Conservation (phyloP, 2,329 filamentous ascomycete species). For the Monilinia fructigena region DNA sequence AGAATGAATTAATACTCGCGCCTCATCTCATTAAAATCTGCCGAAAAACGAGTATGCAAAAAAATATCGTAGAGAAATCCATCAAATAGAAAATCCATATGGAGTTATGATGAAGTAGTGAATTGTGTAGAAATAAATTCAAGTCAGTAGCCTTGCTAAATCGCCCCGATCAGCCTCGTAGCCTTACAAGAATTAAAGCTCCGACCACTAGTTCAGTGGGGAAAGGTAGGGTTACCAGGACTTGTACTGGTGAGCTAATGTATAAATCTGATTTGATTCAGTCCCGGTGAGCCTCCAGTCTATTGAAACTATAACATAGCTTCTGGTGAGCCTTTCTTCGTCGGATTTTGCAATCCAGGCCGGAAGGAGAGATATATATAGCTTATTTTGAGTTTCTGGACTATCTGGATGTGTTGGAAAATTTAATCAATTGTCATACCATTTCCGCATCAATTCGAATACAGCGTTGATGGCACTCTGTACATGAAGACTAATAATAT, state of each 20-base stretch:
- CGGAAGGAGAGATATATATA: neutral
- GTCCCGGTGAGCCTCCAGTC: too few relatives aligned
- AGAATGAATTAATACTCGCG: too few relatives aligned
- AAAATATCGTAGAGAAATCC: neutral
- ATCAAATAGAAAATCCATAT: too few relatives aligned
- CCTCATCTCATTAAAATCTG: neutral
- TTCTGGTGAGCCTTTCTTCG: too few relatives aligned
- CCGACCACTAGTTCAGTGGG: neutral
- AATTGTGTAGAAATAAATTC: too few relatives aligned
- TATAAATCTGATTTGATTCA: neutral
- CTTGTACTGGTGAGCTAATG: neutral
- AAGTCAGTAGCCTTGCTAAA: neutral
- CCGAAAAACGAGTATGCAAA: too few relatives aligned
- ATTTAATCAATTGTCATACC: neutral
- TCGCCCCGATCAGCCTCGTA: slow-evolving; percentile 2
- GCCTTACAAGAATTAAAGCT: neutral
- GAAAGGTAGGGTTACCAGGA: neutral
- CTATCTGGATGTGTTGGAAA: neutral
- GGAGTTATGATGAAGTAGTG: too few relatives aligned
- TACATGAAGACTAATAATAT: slow-evolving; percentile 3
- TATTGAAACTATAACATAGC: too few relatives aligned
- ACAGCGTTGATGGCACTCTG: neutral
- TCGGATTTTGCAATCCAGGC: neutral
- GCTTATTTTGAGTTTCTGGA: neutral
- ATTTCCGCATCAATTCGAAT: neutral